Evolutionary conservation across 2,329 filamentous ascomycete species (phyloP).

Genomic region (Talaromyces sp.): DNA sequence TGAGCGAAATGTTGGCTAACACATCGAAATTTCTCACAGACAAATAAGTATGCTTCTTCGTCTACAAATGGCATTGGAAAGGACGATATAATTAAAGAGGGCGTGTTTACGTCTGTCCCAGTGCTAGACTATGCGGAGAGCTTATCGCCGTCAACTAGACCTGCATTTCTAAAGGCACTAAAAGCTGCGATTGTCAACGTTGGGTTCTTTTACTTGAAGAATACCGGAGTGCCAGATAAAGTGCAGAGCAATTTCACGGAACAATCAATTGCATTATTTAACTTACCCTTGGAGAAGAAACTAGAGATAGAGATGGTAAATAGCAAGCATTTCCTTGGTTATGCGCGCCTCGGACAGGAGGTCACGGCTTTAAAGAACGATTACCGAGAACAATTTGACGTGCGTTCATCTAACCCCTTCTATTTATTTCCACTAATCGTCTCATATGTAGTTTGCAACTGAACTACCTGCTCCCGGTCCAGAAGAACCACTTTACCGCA

Average conservation of each 20-base stretch:
- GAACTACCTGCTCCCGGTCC: slow-evolving; percentile 34
- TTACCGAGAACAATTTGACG: slow-evolving; percentile 37
- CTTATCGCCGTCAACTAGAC: slow-evolving; percentile 22
- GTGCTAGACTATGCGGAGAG: slow-evolving; percentile 30
- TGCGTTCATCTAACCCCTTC: slow-evolving; percentile 12
- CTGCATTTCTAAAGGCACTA: slow-evolving; percentile 27
- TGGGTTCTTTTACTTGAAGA: slow-evolving; percentile 35
- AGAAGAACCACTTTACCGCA: slow-evolving; percentile 34
- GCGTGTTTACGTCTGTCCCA: slow-evolving; percentile 30
- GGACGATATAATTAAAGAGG: not conserved
- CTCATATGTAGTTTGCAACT: slow-evolving; percentile 31
- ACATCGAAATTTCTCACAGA: not conserved
- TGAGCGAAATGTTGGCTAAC: not conserved
- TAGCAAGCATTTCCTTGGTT: slow-evolving; percentile 37
- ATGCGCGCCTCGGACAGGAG: slow-evolving; percentile 34
- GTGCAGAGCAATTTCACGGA: slow-evolving; percentile 30
- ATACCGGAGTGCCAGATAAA: slow-evolving; percentile 25
- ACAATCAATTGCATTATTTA: slow-evolving; percentile 44
- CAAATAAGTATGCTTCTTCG: slow-evolving; percentile 1
- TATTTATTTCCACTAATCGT: not conserved
- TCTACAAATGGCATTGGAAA: not conserved
- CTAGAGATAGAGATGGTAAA: slow-evolving; percentile 47
- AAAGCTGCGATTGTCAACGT: slow-evolving; percentile 34
- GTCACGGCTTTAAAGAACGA: slow-evolving; percentile 33
- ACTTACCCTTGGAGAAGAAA: slow-evolving; percentile 45